Base-by-base conservation (phyloP, 768 basidiomycete species). In the Hericium coralloides region DNA sequence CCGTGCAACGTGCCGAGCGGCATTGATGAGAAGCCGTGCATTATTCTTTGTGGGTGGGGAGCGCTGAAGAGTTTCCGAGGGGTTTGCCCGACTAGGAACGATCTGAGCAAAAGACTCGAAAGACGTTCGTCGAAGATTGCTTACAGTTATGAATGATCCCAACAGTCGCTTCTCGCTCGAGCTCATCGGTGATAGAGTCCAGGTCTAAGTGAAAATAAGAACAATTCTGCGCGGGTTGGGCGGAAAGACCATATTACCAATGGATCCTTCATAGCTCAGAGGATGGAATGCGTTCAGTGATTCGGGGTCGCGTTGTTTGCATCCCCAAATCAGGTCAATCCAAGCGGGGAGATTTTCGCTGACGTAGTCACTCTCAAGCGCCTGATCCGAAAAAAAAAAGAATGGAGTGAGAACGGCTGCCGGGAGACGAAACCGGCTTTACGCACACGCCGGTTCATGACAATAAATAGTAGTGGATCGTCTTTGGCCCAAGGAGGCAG, bases 241-340 rank as follows among this genome's bases (percentile, higher is more conserved):
- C 38, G 22, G 8, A 2, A 17, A 12, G n/a, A 25, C 8, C 18
- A 17, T n/a, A 73, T 18, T 57, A 84, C 89, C 86, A 59, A 95
- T 88, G 0, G 90, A 86, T 3, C 93, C 92, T 63, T 94, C 92
- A 64, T 97, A 97, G 15, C 92, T 95, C 38, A 97, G 72, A 0
- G 94, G 95, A 69, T 97, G 94, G 73, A 92, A 97, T 7, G 86
- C 88, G 63, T 97, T 98, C 58, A 86, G 70, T 0, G 87, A 81
- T 7, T 79, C 80, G 0, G 81, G 74, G 65, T 95, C 92, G 3
- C 82, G 83, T 75, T 95, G 91, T 59, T 89, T 89, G 68, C 72
- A 82, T 38, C 90, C 90, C 91, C 94, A 98, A 53, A 95, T 89
- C 31, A 97, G 78, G 65, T 98, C 95, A 61, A 98, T 95, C 94